Conservation (phyloP, 495 filamentous ascomycete genomes). For the Trichoderma erinaceum region DNA sequence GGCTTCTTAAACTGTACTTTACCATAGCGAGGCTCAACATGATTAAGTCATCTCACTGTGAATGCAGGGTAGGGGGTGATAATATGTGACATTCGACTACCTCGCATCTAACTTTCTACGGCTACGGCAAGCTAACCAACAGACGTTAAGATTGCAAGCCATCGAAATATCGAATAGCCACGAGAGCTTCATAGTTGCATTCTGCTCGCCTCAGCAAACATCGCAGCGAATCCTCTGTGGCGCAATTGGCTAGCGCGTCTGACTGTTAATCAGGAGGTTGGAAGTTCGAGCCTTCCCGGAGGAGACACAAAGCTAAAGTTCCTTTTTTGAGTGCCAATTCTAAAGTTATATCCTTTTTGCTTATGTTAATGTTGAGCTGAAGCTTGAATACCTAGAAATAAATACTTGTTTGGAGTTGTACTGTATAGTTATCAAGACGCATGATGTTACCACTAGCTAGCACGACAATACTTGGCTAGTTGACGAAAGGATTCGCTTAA, state of each 20-base stretch:
- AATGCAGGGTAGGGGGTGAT: no score
- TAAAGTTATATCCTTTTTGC: not conserved
- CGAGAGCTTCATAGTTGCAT: not conserved
- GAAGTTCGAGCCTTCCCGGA: slow-evolving; percentile 14
- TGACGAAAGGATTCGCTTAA: no score
- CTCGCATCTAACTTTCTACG: no score
- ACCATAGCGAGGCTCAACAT: not conserved
- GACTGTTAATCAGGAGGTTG: slow-evolving; percentile 14
- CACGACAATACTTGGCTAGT: no score
- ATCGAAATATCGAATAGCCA: no score
- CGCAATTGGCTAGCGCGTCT: slow-evolving; percentile 14
- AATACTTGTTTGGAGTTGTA: no score
- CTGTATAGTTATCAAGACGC: no score
- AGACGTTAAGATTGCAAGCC: no score
- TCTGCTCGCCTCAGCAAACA: not conserved
- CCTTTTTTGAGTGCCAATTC: not conserved
- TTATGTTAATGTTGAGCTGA: no score
- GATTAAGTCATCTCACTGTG: not conserved
- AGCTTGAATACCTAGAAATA: no score
- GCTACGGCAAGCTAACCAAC: not conserved
- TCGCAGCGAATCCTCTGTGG: slow-evolving; percentile 8
- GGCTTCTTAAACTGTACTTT: not conserved
- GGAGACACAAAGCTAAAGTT: not conserved
- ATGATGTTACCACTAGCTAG: no score
- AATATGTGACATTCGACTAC: no score